These are phyloP conservation scores for Yamadazyma kitorensis DNA, from an alignment of 805 yeast species.

Conservation along the genomic window DNA sequence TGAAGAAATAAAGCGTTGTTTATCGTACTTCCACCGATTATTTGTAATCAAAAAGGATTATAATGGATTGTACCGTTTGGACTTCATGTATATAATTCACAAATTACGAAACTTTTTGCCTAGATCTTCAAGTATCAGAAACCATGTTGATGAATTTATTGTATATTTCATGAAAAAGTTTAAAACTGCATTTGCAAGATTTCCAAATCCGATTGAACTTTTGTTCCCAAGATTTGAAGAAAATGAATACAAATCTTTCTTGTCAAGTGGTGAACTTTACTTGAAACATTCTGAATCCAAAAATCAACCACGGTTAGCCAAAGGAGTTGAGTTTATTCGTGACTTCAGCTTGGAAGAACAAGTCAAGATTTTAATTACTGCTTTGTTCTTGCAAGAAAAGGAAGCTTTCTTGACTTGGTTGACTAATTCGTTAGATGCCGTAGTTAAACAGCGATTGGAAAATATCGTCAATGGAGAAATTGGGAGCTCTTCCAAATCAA, in stretches of 20 bases:
- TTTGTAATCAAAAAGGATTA: constrained; percentile 58
- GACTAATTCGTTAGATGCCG: constrained; percentile 30
- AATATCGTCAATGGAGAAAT: constrained; percentile 8
- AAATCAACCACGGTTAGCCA: constrained; percentile 31
- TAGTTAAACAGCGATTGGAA: constrained; percentile 19
- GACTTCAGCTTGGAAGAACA: constrained; percentile 43
- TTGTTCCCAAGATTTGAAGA: constrained; percentile 59
- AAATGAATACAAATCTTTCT: constrained; percentile 45
- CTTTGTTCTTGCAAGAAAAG: constrained; percentile 45
- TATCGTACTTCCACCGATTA: constrained; percentile 69
- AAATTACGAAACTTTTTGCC: constrained; percentile 48
- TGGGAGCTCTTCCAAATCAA: constrained; percentile 1
- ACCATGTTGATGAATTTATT: constrained; percentile 63
- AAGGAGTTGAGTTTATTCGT: constrained; percentile 31
- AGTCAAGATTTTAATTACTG: constrained; percentile 48
- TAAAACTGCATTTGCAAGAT: constrained; percentile 44
- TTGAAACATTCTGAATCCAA: constrained; percentile 15
- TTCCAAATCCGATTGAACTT: constrained; percentile 63
- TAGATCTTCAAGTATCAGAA: constrained; percentile 43
- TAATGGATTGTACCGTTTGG: constrained; percentile 62
- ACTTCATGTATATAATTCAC: constrained; percentile 63
- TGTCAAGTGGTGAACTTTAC: constrained; percentile 55
- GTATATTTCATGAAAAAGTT: constrained; percentile 60
- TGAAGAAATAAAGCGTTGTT: constrained; percentile 56
- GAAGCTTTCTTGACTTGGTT: constrained; percentile 44